phyloP scores from a whole-genome alignment of 2,329 filamentous ascomycete species.

The Anthostomella pinea region DNA sequence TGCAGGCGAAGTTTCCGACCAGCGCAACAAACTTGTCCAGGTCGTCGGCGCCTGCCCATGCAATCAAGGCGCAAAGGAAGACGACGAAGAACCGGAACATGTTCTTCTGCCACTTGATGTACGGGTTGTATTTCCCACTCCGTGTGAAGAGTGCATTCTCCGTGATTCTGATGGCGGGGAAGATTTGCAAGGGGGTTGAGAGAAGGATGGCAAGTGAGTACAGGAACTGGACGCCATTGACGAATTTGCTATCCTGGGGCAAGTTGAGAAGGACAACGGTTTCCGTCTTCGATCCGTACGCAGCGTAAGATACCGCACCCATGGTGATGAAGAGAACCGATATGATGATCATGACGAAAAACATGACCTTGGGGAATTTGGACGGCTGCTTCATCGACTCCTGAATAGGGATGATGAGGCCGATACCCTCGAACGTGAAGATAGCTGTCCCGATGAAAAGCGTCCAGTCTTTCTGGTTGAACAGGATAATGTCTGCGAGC shows the following conservation, averaged over 20 bases:
- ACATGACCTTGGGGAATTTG: slow-evolving; percentile 87
- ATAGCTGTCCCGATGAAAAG: slow-evolving; percentile 98
- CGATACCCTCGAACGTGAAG: slow-evolving; percentile 97
- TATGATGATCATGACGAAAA: slow-evolving; percentile 91
- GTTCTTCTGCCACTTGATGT: slow-evolving; percentile 99
- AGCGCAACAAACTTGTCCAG: slow-evolving; percentile 96
- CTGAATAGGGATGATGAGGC: slow-evolving; percentile 96
- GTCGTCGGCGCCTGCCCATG: slow-evolving; percentile 89
- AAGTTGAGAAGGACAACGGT: slow-evolving; percentile 96
- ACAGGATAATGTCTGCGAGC: slow-evolving; percentile 80
- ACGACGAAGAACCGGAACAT: slow-evolving; percentile 92
- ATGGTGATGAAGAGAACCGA: slow-evolving; percentile 87
- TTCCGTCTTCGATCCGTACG: slow-evolving; percentile 91
- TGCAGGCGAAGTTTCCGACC: slow-evolving; percentile 96
- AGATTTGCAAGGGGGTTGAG: slow-evolving; percentile 93
- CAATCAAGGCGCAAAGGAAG: slow-evolving; percentile 78
- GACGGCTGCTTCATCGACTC: slow-evolving; percentile 90
- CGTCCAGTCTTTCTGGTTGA: slow-evolving; percentile 92
- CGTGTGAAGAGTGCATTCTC: slow-evolving; percentile 91
- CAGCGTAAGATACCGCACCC: slow-evolving; percentile 91
- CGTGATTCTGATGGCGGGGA: slow-evolving; percentile 94
- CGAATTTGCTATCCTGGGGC: slow-evolving; percentile 90
- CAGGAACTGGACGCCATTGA: slow-evolving; percentile 93
- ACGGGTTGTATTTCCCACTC: slow-evolving; percentile 96
- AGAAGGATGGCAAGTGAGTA: slow-evolving; percentile 98